These are phyloP conservation scores for Saksenaea vasiformis DNA, from an alignment of 371 early-diverging fungal genomes.

Conservation along the genomic window DNA sequence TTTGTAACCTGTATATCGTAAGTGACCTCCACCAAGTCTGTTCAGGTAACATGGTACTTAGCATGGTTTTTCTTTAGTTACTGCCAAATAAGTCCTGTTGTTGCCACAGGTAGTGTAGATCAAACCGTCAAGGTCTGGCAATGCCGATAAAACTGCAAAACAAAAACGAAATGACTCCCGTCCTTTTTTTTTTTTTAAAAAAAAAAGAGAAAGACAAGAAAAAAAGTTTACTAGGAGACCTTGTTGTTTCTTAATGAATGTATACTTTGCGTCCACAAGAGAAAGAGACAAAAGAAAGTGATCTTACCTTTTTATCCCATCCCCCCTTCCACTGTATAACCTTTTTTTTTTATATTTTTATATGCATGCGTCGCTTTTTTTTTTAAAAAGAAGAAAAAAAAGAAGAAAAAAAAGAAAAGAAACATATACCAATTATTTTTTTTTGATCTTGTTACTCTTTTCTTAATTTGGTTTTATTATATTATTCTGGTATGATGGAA, in stretches of 20 bases:
- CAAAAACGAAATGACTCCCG: neutral
- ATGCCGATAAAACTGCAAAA: constrained; percentile 48
- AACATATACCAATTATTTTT: constrained; percentile 1
- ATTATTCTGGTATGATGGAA: constrained; percentile 6
- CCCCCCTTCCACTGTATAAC: constrained; percentile 6
- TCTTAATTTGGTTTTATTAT: neutral
- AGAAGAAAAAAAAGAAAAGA: too few species aligned
- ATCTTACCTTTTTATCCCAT: neutral
- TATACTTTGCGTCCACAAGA: neutral
- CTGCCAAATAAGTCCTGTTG: constrained; percentile 59
- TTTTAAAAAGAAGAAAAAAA: too few species aligned
- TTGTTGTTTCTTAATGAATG: constrained; percentile 2
- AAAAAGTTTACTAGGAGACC: constrained; percentile 1
- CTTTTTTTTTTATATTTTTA: constrained; percentile 1
- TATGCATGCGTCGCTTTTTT: constrained; percentile 3
- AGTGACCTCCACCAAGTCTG: constrained; percentile 45
- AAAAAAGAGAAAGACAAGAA: too few species aligned
- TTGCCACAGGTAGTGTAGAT: constrained; percentile 89
- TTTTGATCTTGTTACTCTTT: neutral
- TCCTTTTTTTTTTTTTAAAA: neutral
- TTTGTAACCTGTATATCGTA: constrained; percentile 87
- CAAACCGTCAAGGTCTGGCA: constrained; percentile 76
- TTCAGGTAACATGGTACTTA: neutral
- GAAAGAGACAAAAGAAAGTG: neutral
- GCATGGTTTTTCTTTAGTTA: constrained; percentile 19